Percentiles rank a stretch among this genome's conserved stretches.
These are phyloP conservation scores for Mortierella sp. DNA, from an alignment of 371 early-diverging fungal species.

Conservation along the genomic window DNA sequence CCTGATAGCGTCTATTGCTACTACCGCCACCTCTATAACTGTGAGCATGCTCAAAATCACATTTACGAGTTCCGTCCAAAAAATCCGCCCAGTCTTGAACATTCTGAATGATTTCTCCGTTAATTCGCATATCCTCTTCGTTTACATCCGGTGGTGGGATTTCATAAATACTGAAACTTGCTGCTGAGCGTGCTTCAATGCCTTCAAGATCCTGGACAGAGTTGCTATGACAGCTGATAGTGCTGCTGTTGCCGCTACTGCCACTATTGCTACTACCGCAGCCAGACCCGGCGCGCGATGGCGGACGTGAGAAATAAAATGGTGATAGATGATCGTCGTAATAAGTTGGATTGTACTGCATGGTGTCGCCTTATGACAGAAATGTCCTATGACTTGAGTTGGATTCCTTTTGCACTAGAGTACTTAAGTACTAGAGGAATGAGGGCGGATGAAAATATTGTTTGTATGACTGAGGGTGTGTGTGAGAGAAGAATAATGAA, in stretches of 20 bases:
- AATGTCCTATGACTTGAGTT: too few species aligned
- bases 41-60: background rate
- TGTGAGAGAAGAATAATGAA: too few species aligned
- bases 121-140: slow-evolving; percentile 22
- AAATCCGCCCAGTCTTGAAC: slow-evolving; percentile 23
- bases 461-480: too few species aligned
- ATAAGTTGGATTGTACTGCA: background rate
- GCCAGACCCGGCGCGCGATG: background rate
- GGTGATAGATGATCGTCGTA: background rate
- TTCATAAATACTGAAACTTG: background rate
- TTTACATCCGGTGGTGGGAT: slow-evolving; percentile 3
- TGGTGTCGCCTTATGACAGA: background rate
- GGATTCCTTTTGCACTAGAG: too few species aligned
- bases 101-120: slow-evolving; percentile 10
- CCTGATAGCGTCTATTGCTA: background rate
- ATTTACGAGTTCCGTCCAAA: slow-evolving; percentile 20
- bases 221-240: too few species aligned
- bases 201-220: background rate
- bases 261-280: background rate
- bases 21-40: background rate
- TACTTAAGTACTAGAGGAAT: too few species aligned
- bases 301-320: background rate
- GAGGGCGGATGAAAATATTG: too few species aligned
- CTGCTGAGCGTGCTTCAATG: background rate
- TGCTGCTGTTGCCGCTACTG: background rate